Evolutionary conservation across 1,284 basidiomycete species (phyloP), one percentile per base, ranked within the genome.

Genomic region (Chondrostereum purpureum): DNA sequence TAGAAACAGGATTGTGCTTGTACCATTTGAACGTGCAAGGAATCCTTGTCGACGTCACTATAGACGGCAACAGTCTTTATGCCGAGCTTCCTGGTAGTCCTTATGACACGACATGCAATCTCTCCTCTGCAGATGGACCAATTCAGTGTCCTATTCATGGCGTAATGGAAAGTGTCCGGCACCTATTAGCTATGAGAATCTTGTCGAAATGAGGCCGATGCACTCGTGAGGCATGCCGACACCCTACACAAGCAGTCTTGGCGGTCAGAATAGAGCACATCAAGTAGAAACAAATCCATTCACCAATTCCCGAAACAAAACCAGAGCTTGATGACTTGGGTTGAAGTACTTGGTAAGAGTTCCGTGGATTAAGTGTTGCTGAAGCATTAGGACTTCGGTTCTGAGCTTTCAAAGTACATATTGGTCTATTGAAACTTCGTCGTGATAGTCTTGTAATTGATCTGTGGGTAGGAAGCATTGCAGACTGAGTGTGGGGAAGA

Each of bases 71-170:
- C 89, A 0, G 88, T 92, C 70, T 78, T 82, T 57, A 96, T 83
- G 1, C 92, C 92, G 0, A 96, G 71, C 58, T 88, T 85, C 63
- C 73, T 80, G n/a, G 89, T 89, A 0, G 93, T 93, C 35, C 87
- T 80, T 51, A 94, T 93, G 44, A 96, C 88, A 33, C 93, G 81
- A 61, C 91, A 92, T 2, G 93, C 93, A 50, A 96, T 96, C 66
- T 97, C 93, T 35, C 93, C 93, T 59, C 91, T 91, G 52, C 18
- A 38, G 6, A 21, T 36, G 19, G 20, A 31, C 23, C 3, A 11
- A 14, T 24, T 39, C 12, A 31, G 6, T 38, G 39, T 40, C 8
- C 44, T 12, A 24, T 48, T 17, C 39, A 16, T 19, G 13, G 37
- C 20, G 27, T 22, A 17, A 42, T 22, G 8, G 51, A 61, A 41